Base-by-base conservation (phyloP, 2,329 filamentous ascomycete species). In the Pyricularia grisea region DNA sequence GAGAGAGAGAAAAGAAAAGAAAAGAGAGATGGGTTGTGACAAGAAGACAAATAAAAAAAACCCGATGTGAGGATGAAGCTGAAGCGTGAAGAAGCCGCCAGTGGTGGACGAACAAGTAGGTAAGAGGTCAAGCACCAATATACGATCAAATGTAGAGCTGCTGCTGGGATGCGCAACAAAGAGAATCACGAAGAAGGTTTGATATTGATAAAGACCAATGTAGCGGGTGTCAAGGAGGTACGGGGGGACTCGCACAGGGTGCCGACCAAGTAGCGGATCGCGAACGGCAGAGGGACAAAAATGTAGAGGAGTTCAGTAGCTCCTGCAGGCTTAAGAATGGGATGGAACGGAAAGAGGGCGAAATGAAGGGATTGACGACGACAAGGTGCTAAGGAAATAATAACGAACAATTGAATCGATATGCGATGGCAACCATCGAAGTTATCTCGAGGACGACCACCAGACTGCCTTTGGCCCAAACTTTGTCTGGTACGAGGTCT, bases 401-500 rank as follows among this genome's bases (percentile, higher is more conserved):
- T 60, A 70, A 74, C 73, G 71, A 73, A 73, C 73, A 73, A 73
- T 71, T 69, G 61, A 50, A 58, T 55, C 65, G 36, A 50, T 67
- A 36, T 69, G 36, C 65, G 31, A 58, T 61, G n/a, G 25, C 9
- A 61, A 61, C 23, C 58, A 61, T 61, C 58, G 58, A 61, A 25
- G n/a, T 28, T 61, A 25, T 61, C 58, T 25, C 58, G 58, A 61
- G 58, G 58, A 4, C 58, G 58, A 61, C 58, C n/a, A 28, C 10
- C 25, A 25, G 58, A 61, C 12, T 27, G 23, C 23, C 58, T 25
- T 61, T 61, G 58, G 58, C 58, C 58, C 25, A n/a, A 28, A 61
- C 20, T 60, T 60, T 23, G 58, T 61, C 23, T 61, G n/a, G 58
- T 28, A 28, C 23, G 58, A 61, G 42, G 17, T 14, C n/a, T 25